Base-by-base conservation (phyloP, 179 eudicot species). In the Sideroxylon spinosum region DNA sequence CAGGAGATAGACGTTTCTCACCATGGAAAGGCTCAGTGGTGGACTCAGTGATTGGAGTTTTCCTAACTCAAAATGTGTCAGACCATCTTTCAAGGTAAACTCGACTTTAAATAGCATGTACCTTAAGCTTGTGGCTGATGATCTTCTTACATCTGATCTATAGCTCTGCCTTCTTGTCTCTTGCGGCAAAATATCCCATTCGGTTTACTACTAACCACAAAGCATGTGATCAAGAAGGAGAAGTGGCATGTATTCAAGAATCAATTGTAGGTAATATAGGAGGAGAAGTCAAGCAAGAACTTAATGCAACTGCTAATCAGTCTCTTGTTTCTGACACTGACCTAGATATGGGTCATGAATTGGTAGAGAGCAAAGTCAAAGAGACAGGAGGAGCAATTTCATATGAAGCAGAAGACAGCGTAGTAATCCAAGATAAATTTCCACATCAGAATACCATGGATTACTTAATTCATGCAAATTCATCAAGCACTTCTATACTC, bases 11-110 rank as follows among this genome's bases (percentile, higher is more conserved):
- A 60, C 95, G 93, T 70, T 94, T 94, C 78, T 88, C 97, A 69
- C 92, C 88, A 25, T 94, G 98, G 98, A 94, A 94, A 84, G 98
- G 98, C 73, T 94, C 98, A 48, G 97, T 94, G 73, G 81, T 94
- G 75, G 98, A 94, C 84, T 94, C 98, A 16, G 97, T 92, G 60
- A 82, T 94, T 84, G 98, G 98, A 59, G 97, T 94, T 76, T 94
- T 94, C 76, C 97, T 94, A 44, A 94, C 98, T 49, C 98, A 94
- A 80, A 94, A 94, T 81, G 98, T 94, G 59, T 94, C 98, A 63
- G 98, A 94, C 80, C 98, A 94, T 81, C 91, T 94, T 62, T 92
- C 98, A 50, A 94, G 98, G 98, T 92, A 77, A 79, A 79, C 70
- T 80, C 74, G 12, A 9, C 25, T 49, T 68, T 29, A 9, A 37